These are phyloP conservation scores for Psilocybe cubensis DNA, from an alignment of 768 basidiomycete species.

Conservation along the genomic window DNA sequence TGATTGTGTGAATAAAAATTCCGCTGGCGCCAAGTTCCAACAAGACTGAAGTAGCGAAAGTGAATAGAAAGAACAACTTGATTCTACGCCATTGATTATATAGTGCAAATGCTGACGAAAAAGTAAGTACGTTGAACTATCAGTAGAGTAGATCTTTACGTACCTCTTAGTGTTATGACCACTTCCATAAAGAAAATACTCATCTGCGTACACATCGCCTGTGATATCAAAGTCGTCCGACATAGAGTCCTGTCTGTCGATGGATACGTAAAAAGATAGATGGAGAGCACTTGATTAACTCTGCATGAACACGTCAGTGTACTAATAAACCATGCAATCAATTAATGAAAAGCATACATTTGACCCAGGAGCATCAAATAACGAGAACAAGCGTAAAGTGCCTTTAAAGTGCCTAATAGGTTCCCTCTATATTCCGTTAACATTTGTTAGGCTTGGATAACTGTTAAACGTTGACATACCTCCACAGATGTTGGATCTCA, in stretches of 20 bases:
- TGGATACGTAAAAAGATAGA: not conserved
- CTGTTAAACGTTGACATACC: constrained; percentile 3
- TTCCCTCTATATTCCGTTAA: constrained; percentile 8
- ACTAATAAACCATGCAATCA: not conserved
- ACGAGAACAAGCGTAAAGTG: constrained; percentile 20
- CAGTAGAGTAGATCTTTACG: not conserved
- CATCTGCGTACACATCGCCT: constrained; percentile 14
- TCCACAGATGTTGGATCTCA: constrained; percentile 26
- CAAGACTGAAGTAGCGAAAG: constrained; percentile 3
- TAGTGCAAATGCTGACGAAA: constrained; percentile 22
- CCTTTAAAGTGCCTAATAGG: constrained; percentile 10
- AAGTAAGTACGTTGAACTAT: too few relatives aligned
- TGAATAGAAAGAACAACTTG: constrained; percentile 7
- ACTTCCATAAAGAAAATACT: constrained; percentile 20
- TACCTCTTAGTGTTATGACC: constrained; percentile 24
- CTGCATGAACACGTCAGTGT: constrained; percentile 1
- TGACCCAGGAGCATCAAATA: constrained; percentile 21
- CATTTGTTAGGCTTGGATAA: too few relatives aligned
- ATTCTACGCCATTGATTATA: constrained; percentile 18
- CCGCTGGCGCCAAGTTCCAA: constrained; percentile 15
- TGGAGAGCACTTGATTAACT: constrained; percentile 12
- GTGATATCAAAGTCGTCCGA: constrained; percentile 10
- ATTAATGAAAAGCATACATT: constrained; percentile 18
- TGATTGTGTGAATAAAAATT: constrained; percentile 2
- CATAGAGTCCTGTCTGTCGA: not conserved